Evolutionary conservation across 805 yeast species (phyloP), one percentile per base, ranked within the genome.

Genomic region (Zygosaccharomyces siamensis): DNA sequence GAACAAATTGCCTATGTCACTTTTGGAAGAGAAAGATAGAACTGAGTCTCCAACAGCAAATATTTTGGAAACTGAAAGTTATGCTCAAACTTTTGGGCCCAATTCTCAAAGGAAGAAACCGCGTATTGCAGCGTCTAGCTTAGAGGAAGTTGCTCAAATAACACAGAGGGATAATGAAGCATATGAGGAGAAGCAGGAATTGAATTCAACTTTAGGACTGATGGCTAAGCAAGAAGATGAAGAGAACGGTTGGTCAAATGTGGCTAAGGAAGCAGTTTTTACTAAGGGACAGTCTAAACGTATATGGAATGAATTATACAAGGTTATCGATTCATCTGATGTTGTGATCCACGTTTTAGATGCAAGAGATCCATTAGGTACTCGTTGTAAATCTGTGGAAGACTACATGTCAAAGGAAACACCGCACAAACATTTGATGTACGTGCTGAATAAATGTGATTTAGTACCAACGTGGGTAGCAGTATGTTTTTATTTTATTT

Each of bases 381-480:
- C 99, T 7, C 80, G 98, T 59, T 92, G 99, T 76, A 83, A 77
- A 59, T 79, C 95, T 2, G 97, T 92, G 48, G 97, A 93, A 69
- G 89, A 89, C 62, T 90, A 89, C 66, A 88, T 92, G 67, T 81
- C 78, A 60, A 92, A 87, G 57, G 99, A 92, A 72, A 89, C 95
- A 64, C 88, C 98, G 11, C 99, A 93, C 67, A 92, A 92, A 72
- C 99, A 93, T 76, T 76, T 92, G 73, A 85, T 92, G 58, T 90
- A 85, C 66, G 96, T 93, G 49, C 74, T 92, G 71, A 92, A 92
- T 79, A 92, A 92, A 77, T 90, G 97, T 79, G 99, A 92, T 76
- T 81, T 92, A 63, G 97, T 92, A 45, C 99, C 99, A 55, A 92
- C 97, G 41, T 92, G 98, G 97, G 97, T 89, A 63, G 97, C 98